Evolutionary conservation across 768 basidiomycete species (phyloP), one percentile per base, ranked within the genome.

Genomic region (Termitomyces sp.): DNA sequence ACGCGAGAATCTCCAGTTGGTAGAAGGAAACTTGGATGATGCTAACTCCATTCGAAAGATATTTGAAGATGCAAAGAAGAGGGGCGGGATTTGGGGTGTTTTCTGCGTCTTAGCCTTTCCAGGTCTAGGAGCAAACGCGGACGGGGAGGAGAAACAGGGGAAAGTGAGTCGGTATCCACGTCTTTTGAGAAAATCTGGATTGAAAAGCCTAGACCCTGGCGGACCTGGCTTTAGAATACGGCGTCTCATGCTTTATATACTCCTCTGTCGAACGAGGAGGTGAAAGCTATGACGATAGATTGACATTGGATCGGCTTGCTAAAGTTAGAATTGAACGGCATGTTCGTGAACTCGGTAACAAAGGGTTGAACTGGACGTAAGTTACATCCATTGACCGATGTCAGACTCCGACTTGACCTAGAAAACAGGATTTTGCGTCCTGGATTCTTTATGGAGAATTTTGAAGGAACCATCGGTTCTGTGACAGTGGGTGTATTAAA

Each of bases 361-460:
- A 68, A 48, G 71, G 70, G 1, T 58, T 76, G 5, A 62, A 58
- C 13, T 76, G 75, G 76, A 76, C 74, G 75, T 76, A 50, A 54
- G 75, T 67, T 49, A 2, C 33, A 18, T 44, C 35, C 22, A 22
- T 45, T 11, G 20, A 28, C 26, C 52, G n/a, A 45, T 16, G 9
- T 5, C 33, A 22, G 1, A 24, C 38, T 36, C 32, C 1, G 32
- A 35, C 22, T 56, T 20, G 32, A 28, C 7, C 1, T 22, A 10
- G 1, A 4, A 28, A 6, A 40, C 56, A 76, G 74, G 18, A 72
- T 78, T 51, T 51, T 78, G 24, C 74, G 75, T 6, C 76, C 76
- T 3, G 71, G 66, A 9, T 74, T 77, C 55, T 78, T 78, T 61
- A 74, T 77, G 74, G 76, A 77, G 51, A 77, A 77, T 52, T 76